Evolutionary conservation across 192 early-diverging fungal genomes (phyloP), one percentile per base, ranked within the genome.

Genomic region (Coemansia sp.): DNA sequence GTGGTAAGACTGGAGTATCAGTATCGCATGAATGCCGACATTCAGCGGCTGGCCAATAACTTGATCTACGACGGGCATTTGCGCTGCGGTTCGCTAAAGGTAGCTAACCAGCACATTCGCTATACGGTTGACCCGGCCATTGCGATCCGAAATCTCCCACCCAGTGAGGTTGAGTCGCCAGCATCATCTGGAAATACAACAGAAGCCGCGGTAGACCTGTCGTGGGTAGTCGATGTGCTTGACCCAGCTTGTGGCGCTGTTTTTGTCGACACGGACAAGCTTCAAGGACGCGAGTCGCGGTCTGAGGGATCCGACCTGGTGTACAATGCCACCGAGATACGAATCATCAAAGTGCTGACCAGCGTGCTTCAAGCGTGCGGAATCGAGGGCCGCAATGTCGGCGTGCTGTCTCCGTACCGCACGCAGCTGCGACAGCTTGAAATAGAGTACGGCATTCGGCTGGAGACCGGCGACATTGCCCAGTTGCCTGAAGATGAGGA

Each of bases 1-100:
- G 88, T 97, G 19, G 85, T 85, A 10, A 86, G 79, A 34, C 79
- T 98, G 33, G 84, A 88, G 61, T 85, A 88, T 62, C 97, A 98
- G 69, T 98, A 97, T 68, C 90, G 97, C 24, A 97, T 98, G 97
- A 94, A 91, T 75, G 70, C 84, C 21, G 95, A 94, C 35, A 92
- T 98, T 42, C 95, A 97, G 93, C 70, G 77, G 17, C 75, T 97
- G 6, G 87, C 91, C 13, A 98, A 97, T 71, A 74, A 79, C 11
- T 73, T 97, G 3, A 89, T 97, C 11, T 98, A 98, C 66, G 85
- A 91, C 71, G 77, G 89, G 46, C 84, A 90, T 37, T 74, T 98
- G 59, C 72, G 81, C 31, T 96, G 93, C 66, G 95, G 93, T 8
- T 89, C 83, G 11, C 67, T 69, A 19, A 67, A 65, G 0, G 85